Conservation (phyloP, 2,329 filamentous ascomycete species). For the Coleophoma cylindrospora region DNA sequence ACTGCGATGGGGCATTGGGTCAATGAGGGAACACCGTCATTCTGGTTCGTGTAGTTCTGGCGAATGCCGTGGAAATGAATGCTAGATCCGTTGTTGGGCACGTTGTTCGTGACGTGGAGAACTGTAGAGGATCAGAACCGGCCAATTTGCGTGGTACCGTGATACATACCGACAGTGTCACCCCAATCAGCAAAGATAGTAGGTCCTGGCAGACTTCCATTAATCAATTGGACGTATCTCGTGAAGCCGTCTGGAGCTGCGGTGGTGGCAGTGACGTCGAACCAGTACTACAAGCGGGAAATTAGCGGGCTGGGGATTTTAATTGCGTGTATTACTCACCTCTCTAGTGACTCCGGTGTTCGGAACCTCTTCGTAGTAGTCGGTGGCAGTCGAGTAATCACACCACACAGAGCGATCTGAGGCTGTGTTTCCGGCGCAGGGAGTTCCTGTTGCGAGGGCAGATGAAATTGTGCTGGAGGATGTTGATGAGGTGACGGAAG, state of each 20-base stretch:
- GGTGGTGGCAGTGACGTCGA: constrained; percentile 18
- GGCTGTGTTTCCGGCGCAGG: constrained; percentile 8
- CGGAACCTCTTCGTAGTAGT: constrained; percentile 32
- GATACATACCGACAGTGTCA: constrained; percentile 33
- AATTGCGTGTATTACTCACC: constrained; percentile 27
- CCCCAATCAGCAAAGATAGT: constrained; percentile 29
- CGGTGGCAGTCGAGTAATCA: constrained; percentile 39
- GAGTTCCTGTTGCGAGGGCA: too few relatives aligned
- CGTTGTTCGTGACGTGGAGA: constrained; percentile 22
- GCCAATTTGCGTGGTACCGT: not conserved
- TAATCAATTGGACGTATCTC: constrained; percentile 23
- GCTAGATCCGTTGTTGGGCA: constrained; percentile 29
- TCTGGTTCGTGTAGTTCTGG: constrained; percentile 32
- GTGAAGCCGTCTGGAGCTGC: constrained; percentile 25
- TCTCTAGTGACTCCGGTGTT: constrained; percentile 43
- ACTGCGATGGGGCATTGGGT: constrained; percentile 59
- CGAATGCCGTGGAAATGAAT: constrained; percentile 43
- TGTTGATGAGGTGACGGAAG: too few relatives aligned
- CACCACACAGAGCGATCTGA: constrained; percentile 33
- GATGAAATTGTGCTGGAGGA: too few relatives aligned
- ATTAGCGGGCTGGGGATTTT: constrained; percentile 28
- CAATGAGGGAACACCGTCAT: constrained; percentile 38
- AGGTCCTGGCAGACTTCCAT: constrained; percentile 26
- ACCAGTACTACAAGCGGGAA: constrained; percentile 11
- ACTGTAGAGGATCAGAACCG: constrained; percentile 25